phyloP scores from a whole-genome alignment of 306 rosid species.

The Vigna nakashimae region DNA sequence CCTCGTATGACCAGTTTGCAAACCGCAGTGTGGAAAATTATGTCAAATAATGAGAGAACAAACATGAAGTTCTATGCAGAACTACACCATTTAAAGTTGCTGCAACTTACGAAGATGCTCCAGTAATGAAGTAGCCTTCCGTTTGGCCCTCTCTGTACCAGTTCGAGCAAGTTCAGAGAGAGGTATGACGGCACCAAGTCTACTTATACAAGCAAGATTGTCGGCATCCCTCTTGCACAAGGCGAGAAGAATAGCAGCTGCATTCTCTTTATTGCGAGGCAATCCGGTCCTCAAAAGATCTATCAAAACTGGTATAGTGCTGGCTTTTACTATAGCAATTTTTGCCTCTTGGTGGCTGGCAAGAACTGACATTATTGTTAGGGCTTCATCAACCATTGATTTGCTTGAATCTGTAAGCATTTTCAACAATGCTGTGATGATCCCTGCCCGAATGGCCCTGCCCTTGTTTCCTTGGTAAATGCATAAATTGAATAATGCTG shows the following conservation, averaged over 20 bases:
- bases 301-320: slow-evolving; percentile 87
- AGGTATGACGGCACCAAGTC: slow-evolving; percentile 92
- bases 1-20: slow-evolving; percentile 60
- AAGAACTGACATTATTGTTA: slow-evolving; percentile 92
- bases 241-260: slow-evolving; percentile 87
- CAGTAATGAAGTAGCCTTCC: slow-evolving; percentile 89
- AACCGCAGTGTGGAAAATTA: slow-evolving; percentile 51
- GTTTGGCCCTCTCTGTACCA: slow-evolving; percentile 91
- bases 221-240: slow-evolving; percentile 83
- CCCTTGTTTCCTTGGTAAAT: slow-evolving; percentile 98
- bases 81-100: slow-evolving; percentile 54
- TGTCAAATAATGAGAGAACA: slow-evolving; percentile 54
- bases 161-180: slow-evolving; percentile 75
- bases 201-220: slow-evolving; percentile 77
- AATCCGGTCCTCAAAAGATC: slow-evolving; percentile 85
- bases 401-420: slow-evolving; percentile 89
- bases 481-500: slow-evolving; percentile 91
- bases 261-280: slow-evolving; percentile 91
- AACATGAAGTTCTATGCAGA: slow-evolving; percentile 45
- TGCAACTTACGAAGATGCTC: slow-evolving; percentile 83
- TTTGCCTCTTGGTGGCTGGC: slow-evolving; percentile 95
- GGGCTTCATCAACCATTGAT: slow-evolving; percentile 87
- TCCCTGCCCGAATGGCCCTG: slow-evolving; percentile 85
- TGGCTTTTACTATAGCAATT: slow-evolving; percentile 75
- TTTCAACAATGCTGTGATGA: slow-evolving; percentile 70